These are phyloP conservation scores for Penicillium macrosclerotiorum DNA, from an alignment of 495 filamentous ascomycete species.

Conservation along the genomic window DNA sequence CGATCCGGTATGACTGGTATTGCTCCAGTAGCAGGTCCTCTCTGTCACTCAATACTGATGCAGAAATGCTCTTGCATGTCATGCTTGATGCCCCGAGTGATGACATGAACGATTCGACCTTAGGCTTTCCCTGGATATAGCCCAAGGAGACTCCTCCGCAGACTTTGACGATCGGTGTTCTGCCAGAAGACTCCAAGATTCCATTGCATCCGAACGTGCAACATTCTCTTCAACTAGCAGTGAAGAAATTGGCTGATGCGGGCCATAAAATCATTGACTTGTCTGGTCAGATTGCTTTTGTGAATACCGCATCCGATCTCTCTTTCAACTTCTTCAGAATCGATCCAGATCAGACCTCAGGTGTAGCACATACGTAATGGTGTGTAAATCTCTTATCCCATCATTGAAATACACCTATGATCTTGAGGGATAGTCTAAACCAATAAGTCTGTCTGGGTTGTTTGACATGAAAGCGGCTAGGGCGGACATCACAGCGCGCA, in stretches of 20 bases:
- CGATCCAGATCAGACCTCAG: slow-evolving; percentile 12
- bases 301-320: slow-evolving; percentile 4
- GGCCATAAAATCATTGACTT: slow-evolving; percentile 44
- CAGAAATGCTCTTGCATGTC: slow-evolving; percentile 26
- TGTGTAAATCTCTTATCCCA: slow-evolving; percentile 19
- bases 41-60: slow-evolving; percentile 35
- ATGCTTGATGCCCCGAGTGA: slow-evolving; percentile 9
- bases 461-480: slow-evolving; percentile 19
- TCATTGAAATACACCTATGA: slow-evolving; percentile 15
- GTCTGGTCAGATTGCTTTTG: not conserved
- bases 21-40: slow-evolving; percentile 31
- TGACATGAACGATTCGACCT: slow-evolving; percentile 17
- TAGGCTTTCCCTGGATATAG: slow-evolving; percentile 20
- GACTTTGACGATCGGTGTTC: slow-evolving; percentile 44
- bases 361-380: slow-evolving; percentile 11
- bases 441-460: slow-evolving; percentile 19
- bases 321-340: slow-evolving; percentile 12
- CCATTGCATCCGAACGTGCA: slow-evolving; percentile 50
- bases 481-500: slow-evolving; percentile 1
- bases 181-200: slow-evolving; percentile 47
- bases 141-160: not conserved
- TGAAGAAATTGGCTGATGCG: slow-evolving; percentile 30
- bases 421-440: slow-evolving; percentile 5
- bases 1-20: slow-evolving; percentile 43
- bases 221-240: slow-evolving; percentile 39